Base-by-base conservation (phyloP, 345 rosid genomes). In the Linum lewisii region DNA sequence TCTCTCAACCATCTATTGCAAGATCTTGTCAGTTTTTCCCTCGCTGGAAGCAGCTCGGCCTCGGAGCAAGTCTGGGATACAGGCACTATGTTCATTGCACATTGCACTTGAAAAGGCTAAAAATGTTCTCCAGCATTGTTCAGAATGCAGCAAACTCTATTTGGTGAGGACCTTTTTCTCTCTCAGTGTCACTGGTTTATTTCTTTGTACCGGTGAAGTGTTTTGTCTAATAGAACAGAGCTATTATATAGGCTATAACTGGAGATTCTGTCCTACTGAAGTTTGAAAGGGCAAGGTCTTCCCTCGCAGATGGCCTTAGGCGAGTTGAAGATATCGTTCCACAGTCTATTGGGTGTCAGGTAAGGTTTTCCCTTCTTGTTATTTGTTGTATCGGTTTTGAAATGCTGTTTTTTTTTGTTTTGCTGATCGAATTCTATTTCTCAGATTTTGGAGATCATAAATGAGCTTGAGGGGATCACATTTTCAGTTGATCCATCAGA, bases 11-110 rank as follows among this genome's bases (percentile, higher is more conserved):
- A 74, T 80, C 66, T 81, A 84, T 47, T 84, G 95, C 73, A 85
- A 87, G 69, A 79, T 85, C 51, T 52, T 84, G 55, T 77, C 87
- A 4, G 69, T 87, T 70, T 90, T 94, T 68, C 99, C 99, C 5
- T 82, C 86, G 6, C 71, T 94, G 77, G 99, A 94, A 83, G 99
- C 83, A n/a, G 91, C 95, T 67, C 76, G 96, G 57, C 99, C 99
- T 58, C 77, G 96, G 73, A 94, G 97, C 77, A 94, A 77, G 79
- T 87, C 97, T 54, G 99, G 99, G 60, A 90, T 94, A 69, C 97
- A 90, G 19, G 92, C 97, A 50, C 69, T 94, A 58, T 94, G 99
- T 63, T 84, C 93, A 32, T 80, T 94, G 75, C 97, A 94, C 66
- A 81, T 94, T 65, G 92, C 98, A 29, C 82, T 91, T 22, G 96